Conservation (phyloP, 192 early-diverging fungal species). For the Coemansia sp. region DNA sequence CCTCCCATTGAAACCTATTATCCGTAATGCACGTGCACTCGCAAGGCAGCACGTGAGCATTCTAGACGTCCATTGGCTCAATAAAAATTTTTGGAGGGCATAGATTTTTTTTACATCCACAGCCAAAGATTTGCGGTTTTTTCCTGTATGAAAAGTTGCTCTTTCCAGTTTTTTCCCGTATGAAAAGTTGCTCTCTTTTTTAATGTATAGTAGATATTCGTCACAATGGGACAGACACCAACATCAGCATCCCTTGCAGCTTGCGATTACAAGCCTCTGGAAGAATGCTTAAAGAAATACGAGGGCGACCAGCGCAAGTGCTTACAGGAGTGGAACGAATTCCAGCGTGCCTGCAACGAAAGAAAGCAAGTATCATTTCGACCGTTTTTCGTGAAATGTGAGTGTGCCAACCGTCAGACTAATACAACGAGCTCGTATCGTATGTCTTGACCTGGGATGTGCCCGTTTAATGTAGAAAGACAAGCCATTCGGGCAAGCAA, state of each 20-base stretch:
- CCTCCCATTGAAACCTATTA: too few relatives aligned
- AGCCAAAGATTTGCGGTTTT: too few relatives aligned
- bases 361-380: constrained; percentile 38
- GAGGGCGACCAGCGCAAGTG: constrained; percentile 65
- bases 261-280: constrained; percentile 64
- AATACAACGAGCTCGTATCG: not conserved
- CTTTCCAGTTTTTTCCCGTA: too few relatives aligned
- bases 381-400: not conserved
- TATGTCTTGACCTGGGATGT: not conserved
- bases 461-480: not conserved
- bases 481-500: not conserved
- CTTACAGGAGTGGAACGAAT: constrained; percentile 65
- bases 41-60: too few relatives aligned
- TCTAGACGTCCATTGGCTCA: too few relatives aligned
- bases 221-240: not conserved
- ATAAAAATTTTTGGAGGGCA: too few relatives aligned
- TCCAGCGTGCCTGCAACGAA: constrained; percentile 58
- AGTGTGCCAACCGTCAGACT: not conserved
- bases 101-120: too few relatives aligned
- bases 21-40: too few relatives aligned
- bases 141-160: too few relatives aligned
- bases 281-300: constrained; percentile 60
- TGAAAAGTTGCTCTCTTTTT: too few relatives aligned
- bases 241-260: constrained; percentile 4
- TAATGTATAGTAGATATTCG: too few relatives aligned